Percentiles rank a stretch among this genome's conserved stretches.
Conservation (phyloP, 208 protist genomes). For the Jaenimonas drosophilae region DNA sequence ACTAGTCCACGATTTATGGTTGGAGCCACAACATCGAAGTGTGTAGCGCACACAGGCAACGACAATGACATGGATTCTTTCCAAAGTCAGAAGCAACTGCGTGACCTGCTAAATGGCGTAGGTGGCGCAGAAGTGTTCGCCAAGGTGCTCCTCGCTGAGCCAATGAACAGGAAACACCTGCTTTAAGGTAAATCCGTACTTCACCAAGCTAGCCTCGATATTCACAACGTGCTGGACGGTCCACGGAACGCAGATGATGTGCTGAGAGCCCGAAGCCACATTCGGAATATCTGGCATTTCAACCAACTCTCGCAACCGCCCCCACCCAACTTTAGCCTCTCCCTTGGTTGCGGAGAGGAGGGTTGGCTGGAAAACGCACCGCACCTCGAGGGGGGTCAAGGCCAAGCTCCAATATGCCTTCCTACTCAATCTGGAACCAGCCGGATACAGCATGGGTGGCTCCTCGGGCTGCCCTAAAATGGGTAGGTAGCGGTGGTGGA, state of each 20-base stretch:
- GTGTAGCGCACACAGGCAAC: no score
- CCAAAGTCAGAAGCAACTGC: no score
- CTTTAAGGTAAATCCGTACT: slow-evolving; percentile 64
- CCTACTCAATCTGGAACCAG: slow-evolving; percentile 30
- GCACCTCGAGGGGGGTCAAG: slow-evolving; percentile 63
- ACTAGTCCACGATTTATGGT: no score
- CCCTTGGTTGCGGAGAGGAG: slow-evolving; percentile 62
- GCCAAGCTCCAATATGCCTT: slow-evolving; percentile 23
- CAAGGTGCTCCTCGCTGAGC: slow-evolving; percentile 69
- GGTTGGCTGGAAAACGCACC: slow-evolving; percentile 67
- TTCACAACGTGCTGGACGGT: slow-evolving; percentile 84
- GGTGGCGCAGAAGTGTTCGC: slow-evolving; percentile 69
- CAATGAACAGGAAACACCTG: slow-evolving; percentile 66
- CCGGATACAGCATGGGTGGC: slow-evolving; percentile 78
- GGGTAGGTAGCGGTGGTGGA: slow-evolving; percentile 77
- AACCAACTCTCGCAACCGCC: slow-evolving; percentile 53
- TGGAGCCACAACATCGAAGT: no score
- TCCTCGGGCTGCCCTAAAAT: slow-evolving; percentile 39
- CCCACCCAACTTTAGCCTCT: slow-evolving; percentile 74
- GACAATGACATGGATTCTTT: no score
- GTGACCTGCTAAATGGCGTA: slow-evolving; percentile 18
- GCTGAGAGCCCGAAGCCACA: slow-evolving; percentile 6
- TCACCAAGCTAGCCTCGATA: slow-evolving; percentile 76
- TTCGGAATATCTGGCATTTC: slow-evolving; percentile 13
- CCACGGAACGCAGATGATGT: slow-evolving; percentile 75